Percentiles rank a stretch among this genome's conserved stretches.
These are phyloP conservation scores for Theobroma cacao DNA, from an alignment of 345 rosid genomes.

Conservation along the genomic window DNA sequence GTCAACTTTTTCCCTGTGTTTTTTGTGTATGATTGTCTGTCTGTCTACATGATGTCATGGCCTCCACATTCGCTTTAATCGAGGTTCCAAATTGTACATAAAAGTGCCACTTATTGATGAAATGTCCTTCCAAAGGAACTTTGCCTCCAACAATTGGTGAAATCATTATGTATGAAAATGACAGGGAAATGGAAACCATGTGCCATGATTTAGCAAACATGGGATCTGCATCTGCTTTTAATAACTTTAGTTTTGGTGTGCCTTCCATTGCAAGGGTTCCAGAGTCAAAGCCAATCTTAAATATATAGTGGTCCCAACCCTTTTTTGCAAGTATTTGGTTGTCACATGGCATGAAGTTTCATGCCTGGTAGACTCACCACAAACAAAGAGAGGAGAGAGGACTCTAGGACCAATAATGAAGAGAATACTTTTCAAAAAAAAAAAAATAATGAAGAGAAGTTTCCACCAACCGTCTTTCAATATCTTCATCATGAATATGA, in stretches of 20 bases:
- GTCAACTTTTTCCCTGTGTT: not conserved
- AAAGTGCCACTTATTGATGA: not conserved
- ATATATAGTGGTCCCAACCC: not conserved
- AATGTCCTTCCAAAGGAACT: not conserved
- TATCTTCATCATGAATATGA: not conserved
- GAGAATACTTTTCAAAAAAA: too few species aligned
- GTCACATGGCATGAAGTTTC: not conserved
- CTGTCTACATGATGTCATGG: not conserved
- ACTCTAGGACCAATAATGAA: too few species aligned
- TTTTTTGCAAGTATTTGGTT: too few species aligned
- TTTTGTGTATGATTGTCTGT: not conserved
- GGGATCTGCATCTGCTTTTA: not conserved
- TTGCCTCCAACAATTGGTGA: not conserved
- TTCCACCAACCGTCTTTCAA: not conserved
- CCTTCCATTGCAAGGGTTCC: slow-evolving; percentile 3
- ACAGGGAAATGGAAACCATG: slow-evolving; percentile 1
- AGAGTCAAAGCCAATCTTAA: slow-evolving; percentile 1
- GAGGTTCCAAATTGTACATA: not conserved
- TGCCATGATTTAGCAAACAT: not conserved
- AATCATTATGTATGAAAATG: not conserved
- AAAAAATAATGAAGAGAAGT: not conserved
- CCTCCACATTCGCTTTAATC: not conserved
- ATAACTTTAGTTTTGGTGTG: not conserved
- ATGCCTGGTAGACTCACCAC: not conserved
- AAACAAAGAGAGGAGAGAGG: too few species aligned